A percentile compares a stretch with the other conserved stretches of the same genome.
Conservation (phyloP, 805 yeast species). For the Metschnikowia lochheadii region DNA sequence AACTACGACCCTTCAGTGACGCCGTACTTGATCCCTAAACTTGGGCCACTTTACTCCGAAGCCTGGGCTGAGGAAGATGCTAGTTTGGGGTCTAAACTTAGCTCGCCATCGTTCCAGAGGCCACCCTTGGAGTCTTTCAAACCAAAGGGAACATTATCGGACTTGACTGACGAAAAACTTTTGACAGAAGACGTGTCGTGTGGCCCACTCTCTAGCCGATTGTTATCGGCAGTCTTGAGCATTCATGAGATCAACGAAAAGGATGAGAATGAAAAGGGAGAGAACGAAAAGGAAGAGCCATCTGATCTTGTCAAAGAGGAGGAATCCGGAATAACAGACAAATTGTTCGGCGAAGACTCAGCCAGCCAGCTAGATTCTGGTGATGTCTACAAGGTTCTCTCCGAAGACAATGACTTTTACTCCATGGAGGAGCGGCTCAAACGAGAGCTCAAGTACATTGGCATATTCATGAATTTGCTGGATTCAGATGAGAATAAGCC, state of each 20-base stretch:
- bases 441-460: constrained; percentile 84
- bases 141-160: constrained; percentile 60
- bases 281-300: constrained; percentile 16
- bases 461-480: constrained; percentile 68
- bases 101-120: constrained; percentile 45
- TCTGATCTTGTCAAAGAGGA: constrained; percentile 13
- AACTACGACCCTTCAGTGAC: constrained; percentile 61
- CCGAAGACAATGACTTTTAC: constrained; percentile 61
- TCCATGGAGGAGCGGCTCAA: constrained; percentile 84
- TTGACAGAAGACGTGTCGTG: constrained; percentile 77
- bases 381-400: constrained; percentile 38
- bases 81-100: constrained; percentile 38
- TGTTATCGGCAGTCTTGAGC: constrained; percentile 73
- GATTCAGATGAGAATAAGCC: constrained; percentile 24
- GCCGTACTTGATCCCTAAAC: constrained; percentile 78
- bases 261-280: constrained; percentile 14
- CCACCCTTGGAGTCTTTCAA: constrained; percentile 39
- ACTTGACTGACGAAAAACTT: constrained; percentile 54
- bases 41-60: constrained; percentile 79
- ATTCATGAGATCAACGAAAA: constrained; percentile 27
- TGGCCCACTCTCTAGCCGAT: constrained; percentile 85
- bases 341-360: constrained; percentile 28
- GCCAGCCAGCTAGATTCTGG: constrained; percentile 34
- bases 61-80: constrained; percentile 84
- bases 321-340: constrained; percentile 11